These are phyloP conservation scores for Puccinellia tenuiflora DNA, from an alignment of 176 grass and related monocot species.

Conservation along the genomic window DNA sequence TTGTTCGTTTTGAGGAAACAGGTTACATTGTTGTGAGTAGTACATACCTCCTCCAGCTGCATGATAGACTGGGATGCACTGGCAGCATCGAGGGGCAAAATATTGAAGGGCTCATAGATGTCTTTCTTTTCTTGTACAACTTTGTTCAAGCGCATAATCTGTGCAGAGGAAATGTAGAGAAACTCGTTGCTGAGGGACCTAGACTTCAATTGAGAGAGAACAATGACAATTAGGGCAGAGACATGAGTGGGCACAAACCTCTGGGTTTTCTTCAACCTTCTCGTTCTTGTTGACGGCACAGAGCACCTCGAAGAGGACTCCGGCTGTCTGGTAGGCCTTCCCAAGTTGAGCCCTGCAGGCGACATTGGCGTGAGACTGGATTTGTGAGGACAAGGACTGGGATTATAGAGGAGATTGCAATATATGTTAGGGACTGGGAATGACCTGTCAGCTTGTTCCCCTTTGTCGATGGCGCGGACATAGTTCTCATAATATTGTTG, in stretches of 20 bases:
- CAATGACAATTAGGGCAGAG: background rate
- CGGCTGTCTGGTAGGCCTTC: constrained; percentile 88
- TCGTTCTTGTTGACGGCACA: constrained; percentile 90
- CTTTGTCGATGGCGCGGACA: constrained; percentile 78
- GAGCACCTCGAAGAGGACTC: constrained; percentile 93
- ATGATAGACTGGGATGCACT: constrained; percentile 88
- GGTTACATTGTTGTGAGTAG: background rate
- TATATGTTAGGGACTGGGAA: background rate
- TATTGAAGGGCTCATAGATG: constrained; percentile 73
- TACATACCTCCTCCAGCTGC: constrained; percentile 87
- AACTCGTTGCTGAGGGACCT: constrained; percentile 10
- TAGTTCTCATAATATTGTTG: constrained; percentile 96
- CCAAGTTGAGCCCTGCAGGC: constrained; percentile 66
- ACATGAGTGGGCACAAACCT: constrained; percentile 42
- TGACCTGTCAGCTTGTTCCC: constrained; percentile 90
- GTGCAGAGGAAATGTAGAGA: constrained; percentile 19
- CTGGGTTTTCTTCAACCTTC: constrained; percentile 83
- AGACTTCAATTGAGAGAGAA: constrained; percentile 22
- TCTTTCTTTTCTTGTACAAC: constrained; percentile 95
- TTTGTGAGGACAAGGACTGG: background rate
- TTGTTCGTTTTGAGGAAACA: constrained; percentile 3
- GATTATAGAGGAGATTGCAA: background rate
- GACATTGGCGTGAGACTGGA: background rate
- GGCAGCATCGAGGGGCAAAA: constrained; percentile 78
- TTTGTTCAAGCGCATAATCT: constrained; percentile 73